Evolutionary conservation across 1,284 basidiomycete species (phyloP).

Genomic region (Phellopilus nigrolimitatus): DNA sequence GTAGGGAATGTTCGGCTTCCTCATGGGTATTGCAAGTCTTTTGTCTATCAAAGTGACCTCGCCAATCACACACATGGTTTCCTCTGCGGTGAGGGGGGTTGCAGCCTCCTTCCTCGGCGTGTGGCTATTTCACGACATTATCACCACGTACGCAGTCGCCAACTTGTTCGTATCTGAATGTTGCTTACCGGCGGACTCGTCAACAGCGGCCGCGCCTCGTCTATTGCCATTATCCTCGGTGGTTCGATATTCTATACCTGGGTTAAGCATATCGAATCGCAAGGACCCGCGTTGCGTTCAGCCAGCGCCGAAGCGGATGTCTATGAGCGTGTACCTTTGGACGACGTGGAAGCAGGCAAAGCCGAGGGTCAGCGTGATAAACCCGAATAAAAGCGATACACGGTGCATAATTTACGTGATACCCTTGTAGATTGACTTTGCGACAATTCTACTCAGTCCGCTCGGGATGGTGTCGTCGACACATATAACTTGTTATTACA

Average conservation of each 20-base stretch:
- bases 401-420: too few relatives aligned
- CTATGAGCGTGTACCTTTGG: slow-evolving; percentile 47
- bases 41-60: slow-evolving; percentile 90
- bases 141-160: slow-evolving; percentile 55
- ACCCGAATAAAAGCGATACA: too few relatives aligned
- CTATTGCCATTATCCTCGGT: slow-evolving; percentile 72
- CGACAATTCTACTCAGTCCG: too few relatives aligned
- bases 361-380: slow-evolving; percentile 5
- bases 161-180: slow-evolving; percentile 7
- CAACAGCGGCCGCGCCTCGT: slow-evolving; percentile 70
- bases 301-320: slow-evolving; percentile 11
- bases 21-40: slow-evolving; percentile 86
- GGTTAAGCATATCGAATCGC: slow-evolving; percentile 71
- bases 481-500: too few relatives aligned
- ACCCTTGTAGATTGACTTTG: too few relatives aligned
- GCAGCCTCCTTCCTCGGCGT: slow-evolving; percentile 72
- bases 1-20: slow-evolving; percentile 78
- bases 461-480: too few relatives aligned
- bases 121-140: slow-evolving; percentile 70
- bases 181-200: slow-evolving; percentile 3
- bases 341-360: slow-evolving; percentile 46
- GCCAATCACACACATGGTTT: slow-evolving; percentile 89
- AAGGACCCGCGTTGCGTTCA: slow-evolving; percentile 23
- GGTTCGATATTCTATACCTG: slow-evolving; percentile 86
- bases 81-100: slow-evolving; percentile 80